Base-by-base conservation (phyloP, 768 basidiomycete species). In the Suillus fuscotomentosus region DNA sequence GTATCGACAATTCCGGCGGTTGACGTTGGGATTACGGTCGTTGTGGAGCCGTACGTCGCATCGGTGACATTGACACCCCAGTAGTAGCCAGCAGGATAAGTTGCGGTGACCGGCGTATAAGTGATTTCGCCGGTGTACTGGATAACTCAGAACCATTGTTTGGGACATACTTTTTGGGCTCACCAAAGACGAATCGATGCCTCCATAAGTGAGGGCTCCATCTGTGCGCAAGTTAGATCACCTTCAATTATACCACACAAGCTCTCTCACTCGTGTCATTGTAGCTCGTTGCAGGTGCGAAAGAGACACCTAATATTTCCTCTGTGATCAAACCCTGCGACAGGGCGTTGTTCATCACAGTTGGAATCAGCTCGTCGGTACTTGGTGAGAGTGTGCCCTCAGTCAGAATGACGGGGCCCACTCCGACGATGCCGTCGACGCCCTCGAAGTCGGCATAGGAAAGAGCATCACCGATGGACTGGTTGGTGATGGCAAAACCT, bases 1-100 rank as follows among this genome's bases (percentile, higher is more conserved):
- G 70, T 70, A 42, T 70, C 69, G 15, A 70, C 69, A 48, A 70
- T 70, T 24, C 69, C 70, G 48, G 70, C 62, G 11, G 62, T 63
- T 27, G 62, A 68, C 15, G 53, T 51, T 20, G 62, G 55, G 3
- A 70, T 66, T 10, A 56, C 50, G 9, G 65, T 69, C 3, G 27
- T 59, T 3, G 54, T 43, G 27, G 34, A 22, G 53, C 60, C 60
- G 17, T 61, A 61, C 14, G 60, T 61, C 59, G 60, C 43, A n/a
- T 57, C 63, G 8, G 51, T 61, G 56, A 70, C 55, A 55, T 70
- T 59, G 39, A 70, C 63, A 27, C 70, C 70, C 70, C 70, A 70
- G 65, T 63, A 70, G n/a, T 27, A 34, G 38, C 56, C 67, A 39
- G 70, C 67, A 15, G 70, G 70, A 13, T 56, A 62, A 39, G 70